phyloP scores from a whole-genome alignment of 106 monocot genomes.

The Dendrobium officinale region DNA sequence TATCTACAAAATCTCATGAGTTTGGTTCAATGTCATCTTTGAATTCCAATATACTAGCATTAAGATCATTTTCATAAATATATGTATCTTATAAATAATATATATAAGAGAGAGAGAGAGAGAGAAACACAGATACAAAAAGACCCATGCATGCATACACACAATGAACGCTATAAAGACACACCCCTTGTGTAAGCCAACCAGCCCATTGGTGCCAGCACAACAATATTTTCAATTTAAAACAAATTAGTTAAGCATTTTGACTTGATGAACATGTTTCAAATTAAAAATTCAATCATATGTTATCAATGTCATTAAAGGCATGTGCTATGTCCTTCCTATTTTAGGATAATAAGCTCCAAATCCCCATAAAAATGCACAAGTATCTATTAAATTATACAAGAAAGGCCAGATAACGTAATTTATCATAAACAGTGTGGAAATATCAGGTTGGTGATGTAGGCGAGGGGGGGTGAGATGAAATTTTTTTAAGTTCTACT shows the following conservation, averaged over 20 bases:
- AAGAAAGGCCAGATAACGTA: neutral
- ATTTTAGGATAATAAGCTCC: neutral
- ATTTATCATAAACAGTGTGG: neutral
- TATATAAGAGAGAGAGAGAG: too few relatives aligned
- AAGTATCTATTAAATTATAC: neutral
- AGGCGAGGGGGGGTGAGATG: too few relatives aligned
- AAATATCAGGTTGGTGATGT: too few relatives aligned
- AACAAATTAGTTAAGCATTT: neutral
- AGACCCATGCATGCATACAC: neutral
- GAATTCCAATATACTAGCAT: neutral
- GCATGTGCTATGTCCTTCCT: neutral
- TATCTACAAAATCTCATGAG: neutral
- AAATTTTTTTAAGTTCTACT: too few relatives aligned
- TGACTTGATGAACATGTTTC: neutral
- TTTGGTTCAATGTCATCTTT: neutral
- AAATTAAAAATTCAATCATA: neutral
- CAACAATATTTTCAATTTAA: neutral
- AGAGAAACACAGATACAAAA: neutral
- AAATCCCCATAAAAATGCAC: neutral
- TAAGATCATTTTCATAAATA: too few relatives aligned
- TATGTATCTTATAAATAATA: too few relatives aligned
- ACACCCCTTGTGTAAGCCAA: too few relatives aligned
- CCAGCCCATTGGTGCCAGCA: neutral
- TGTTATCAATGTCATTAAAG: neutral
- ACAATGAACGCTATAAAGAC: too few relatives aligned